A percentile compares a stretch with the other conserved stretches of the same genome.
These are phyloP conservation scores for Phytophthora pinifolia DNA, from an alignment of 352 stramenopile genomes.

Conservation along the genomic window DNA sequence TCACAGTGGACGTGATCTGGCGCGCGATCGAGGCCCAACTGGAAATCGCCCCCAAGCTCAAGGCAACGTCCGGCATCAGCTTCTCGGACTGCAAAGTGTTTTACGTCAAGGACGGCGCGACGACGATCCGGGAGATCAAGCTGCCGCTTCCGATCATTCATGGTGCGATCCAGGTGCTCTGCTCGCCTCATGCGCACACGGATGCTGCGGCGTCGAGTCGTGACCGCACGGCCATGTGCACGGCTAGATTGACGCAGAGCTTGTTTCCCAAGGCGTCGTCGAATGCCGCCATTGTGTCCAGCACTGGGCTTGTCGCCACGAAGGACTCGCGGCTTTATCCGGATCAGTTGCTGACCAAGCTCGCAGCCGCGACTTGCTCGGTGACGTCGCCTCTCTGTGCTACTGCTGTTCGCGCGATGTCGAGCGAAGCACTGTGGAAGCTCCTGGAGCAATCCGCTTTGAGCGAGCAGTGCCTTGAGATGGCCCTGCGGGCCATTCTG, in stretches of 20 bases:
- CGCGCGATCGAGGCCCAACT: slow-evolving; percentile 68
- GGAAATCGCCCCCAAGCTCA: slow-evolving; percentile 48
- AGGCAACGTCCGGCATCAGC: slow-evolving; percentile 47
- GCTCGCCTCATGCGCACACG: slow-evolving; percentile 46
- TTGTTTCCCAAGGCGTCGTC: slow-evolving; percentile 62
- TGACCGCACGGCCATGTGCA: slow-evolving; percentile 20
- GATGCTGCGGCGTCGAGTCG: slow-evolving; percentile 5
- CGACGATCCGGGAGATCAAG: slow-evolving; percentile 76
- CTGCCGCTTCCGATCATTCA: slow-evolving; percentile 70
- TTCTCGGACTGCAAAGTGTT: slow-evolving; percentile 83
- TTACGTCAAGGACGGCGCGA: slow-evolving; percentile 65
- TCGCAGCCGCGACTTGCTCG: slow-evolving; percentile 47
- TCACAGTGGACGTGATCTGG: slow-evolving; percentile 74
- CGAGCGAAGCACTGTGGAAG: slow-evolving; percentile 53
- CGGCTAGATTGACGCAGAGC: slow-evolving; percentile 51
- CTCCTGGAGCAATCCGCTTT: slow-evolving; percentile 57
- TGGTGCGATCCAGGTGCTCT: slow-evolving; percentile 66
- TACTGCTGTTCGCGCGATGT: slow-evolving; percentile 59
- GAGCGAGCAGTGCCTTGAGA: slow-evolving; percentile 39
- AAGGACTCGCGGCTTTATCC: slow-evolving; percentile 76
- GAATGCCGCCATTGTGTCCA: slow-evolving; percentile 53
- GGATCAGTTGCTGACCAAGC: slow-evolving; percentile 61
- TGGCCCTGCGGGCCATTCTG: slow-evolving; percentile 31
- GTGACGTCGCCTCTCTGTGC: slow-evolving; percentile 48
- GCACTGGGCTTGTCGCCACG: slow-evolving; percentile 72